Base-by-base conservation (phyloP, 2,329 filamentous ascomycete species). In the Sporothrix pallida region DNA sequence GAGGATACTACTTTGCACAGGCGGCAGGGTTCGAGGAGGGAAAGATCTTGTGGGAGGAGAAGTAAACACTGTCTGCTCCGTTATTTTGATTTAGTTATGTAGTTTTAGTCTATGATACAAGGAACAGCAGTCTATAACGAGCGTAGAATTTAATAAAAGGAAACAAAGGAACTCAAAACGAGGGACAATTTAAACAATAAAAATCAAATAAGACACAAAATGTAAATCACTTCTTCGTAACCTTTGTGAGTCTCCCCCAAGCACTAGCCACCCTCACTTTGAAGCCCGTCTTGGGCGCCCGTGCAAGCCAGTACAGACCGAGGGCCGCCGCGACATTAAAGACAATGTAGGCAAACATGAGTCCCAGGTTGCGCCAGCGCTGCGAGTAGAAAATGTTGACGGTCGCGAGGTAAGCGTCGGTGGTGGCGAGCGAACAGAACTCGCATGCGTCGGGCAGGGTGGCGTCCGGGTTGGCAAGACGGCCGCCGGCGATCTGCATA, bases 311-410 rank as follows among this genome's bases (percentile, higher is more conserved):
- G 63, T 76, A 76, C 2, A 73, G n/a, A 12, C 50, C 56, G 7
- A 76, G 44, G 13, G 75, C 75, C 0, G 52, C 74, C 5, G 81
- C 80, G 48, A 91, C 85, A 77, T 93, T 91, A 80, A 93, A 91
- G 0, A 82, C 76, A 54, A 93, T 86, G 76, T 87, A 93, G 0
- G 84, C 89, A 87, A 89, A 93, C 78, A 93, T 83, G 50, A 93
- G 84, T 1, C 91, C 92, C 74, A 89, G 93, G 79, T 93, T 92
- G 74, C 91, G 84, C 91, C 91, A 93, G 6, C 88, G 78, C 65
- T 91, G 84, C 3, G 75, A 78, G 77, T 87, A 91, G n/a, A 79
- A 81, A 56, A 91, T 87, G 15, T 80, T 77, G 1, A 84, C 84
- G 0, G 79, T 80, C 2, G 83, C 81, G 0, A 90, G 79, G 70